phyloP scores from a whole-genome alignment of 306 rosid species.

The Prinsepia uniflora region DNA sequence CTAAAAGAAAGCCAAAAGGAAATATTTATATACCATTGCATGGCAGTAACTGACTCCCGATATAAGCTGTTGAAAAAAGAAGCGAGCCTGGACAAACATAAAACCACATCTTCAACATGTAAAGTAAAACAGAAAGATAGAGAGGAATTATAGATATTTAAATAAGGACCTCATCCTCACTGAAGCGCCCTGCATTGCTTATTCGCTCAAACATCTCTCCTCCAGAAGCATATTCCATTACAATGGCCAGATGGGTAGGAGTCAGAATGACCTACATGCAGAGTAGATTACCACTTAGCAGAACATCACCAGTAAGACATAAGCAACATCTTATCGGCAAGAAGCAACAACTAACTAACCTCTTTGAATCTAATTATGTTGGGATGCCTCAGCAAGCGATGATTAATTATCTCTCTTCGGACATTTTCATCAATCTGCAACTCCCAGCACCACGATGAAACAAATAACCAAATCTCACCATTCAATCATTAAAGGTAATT shows the following conservation, averaged over 20 bases:
- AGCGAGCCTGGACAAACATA: slow-evolving; percentile 70
- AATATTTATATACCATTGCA: slow-evolving; percentile 62
- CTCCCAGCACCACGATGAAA: slow-evolving; percentile 25
- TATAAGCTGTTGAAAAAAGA: slow-evolving; percentile 95
- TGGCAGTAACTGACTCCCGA: slow-evolving; percentile 95
- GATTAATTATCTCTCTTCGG: slow-evolving; percentile 86
- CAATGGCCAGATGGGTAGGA: slow-evolving; percentile 92
- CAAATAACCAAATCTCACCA: slow-evolving; percentile 7
- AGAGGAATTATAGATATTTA: slow-evolving; percentile 10
- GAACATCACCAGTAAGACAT: not conserved
- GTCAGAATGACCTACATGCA: slow-evolving; percentile 65
- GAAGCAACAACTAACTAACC: slow-evolving; percentile 49
- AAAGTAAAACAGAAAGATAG: slow-evolving; percentile 5
- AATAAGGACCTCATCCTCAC: slow-evolving; percentile 72
- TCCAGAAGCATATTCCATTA: slow-evolving; percentile 95
- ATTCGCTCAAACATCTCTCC: slow-evolving; percentile 85
- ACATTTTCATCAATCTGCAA: slow-evolving; percentile 90
- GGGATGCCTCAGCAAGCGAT: slow-evolving; percentile 87
- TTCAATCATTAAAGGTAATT: not conserved
- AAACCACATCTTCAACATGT: slow-evolving; percentile 15
- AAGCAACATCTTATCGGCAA: not conserved
- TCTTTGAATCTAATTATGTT: slow-evolving; percentile 87
- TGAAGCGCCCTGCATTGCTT: slow-evolving; percentile 68
- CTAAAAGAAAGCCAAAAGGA: not conserved
- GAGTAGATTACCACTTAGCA: not conserved